Evolutionary conservation across 345 rosid genomes (phyloP).

Genomic region (Aurinia saxatilis): DNA sequence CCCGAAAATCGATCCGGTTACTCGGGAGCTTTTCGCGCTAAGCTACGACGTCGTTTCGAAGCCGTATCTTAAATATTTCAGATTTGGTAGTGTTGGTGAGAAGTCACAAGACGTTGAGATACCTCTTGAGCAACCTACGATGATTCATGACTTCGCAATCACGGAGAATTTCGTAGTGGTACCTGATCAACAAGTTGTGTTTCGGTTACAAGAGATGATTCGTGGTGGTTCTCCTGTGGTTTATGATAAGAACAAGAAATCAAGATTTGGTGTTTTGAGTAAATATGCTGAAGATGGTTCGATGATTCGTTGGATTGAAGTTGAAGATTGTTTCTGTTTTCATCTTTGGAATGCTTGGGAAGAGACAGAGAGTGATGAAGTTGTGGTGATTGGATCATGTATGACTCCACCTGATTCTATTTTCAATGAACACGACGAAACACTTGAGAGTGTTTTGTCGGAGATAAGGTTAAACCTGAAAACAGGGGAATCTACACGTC

Average conservation of each 20-base stretch:
- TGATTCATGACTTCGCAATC: slow-evolving; percentile 84
- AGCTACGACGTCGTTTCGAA: slow-evolving; percentile 72
- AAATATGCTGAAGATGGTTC: slow-evolving; percentile 41
- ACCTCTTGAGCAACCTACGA: slow-evolving; percentile 56
- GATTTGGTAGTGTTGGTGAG: slow-evolving; percentile 40
- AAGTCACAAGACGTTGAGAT: slow-evolving; percentile 70
- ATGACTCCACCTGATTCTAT: slow-evolving; percentile 84
- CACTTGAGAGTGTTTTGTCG: slow-evolving; percentile 62
- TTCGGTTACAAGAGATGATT: slow-evolving; percentile 60
- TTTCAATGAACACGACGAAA: slow-evolving; percentile 73
- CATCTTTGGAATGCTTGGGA: slow-evolving; percentile 97
- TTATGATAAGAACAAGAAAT: slow-evolving; percentile 57
- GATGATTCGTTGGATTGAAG: slow-evolving; percentile 54
- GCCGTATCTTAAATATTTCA: slow-evolving; percentile 67
- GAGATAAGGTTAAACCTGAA: slow-evolving; percentile 64
- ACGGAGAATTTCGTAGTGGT: slow-evolving; percentile 64
- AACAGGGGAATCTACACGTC: slow-evolving; percentile 63
- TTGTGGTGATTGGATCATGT: slow-evolving; percentile 82
- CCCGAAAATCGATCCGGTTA: slow-evolving; percentile 69
- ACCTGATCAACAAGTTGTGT: slow-evolving; percentile 88
- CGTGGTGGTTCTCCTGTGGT: slow-evolving; percentile 80
- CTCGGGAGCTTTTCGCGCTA: slow-evolving; percentile 56
- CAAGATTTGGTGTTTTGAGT: slow-evolving; percentile 61
- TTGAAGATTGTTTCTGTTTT: slow-evolving; percentile 69
- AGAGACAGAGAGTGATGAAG: slow-evolving; percentile 66